Conservation (phyloP, 768 basidiomycete species). For the Hemileccinum impolitum region DNA sequence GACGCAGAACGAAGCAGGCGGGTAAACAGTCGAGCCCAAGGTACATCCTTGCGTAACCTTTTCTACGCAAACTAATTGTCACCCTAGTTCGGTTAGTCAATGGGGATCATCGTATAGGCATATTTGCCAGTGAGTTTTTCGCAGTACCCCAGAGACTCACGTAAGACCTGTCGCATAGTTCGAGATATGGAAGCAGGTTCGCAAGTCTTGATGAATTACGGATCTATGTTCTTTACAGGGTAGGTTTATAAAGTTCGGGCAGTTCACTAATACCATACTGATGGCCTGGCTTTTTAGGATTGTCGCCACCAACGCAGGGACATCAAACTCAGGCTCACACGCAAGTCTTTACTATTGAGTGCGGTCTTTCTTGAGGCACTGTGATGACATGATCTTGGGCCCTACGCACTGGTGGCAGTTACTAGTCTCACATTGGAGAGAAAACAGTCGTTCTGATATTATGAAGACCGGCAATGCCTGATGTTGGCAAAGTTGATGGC, state of each 20-base stretch:
- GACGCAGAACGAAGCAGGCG: slow-evolving; percentile 10
- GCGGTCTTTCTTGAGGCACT: neutral
- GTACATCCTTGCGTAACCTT: slow-evolving; percentile 29
- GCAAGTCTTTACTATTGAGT: too few species aligned
- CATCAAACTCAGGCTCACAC: neutral
- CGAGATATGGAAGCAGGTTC: slow-evolving; percentile 39
- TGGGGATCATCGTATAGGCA: slow-evolving; percentile 64
- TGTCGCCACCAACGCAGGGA: neutral
- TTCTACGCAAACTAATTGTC: slow-evolving; percentile 1
- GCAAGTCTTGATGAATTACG: slow-evolving; percentile 60
- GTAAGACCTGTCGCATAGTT: slow-evolving; percentile 26
- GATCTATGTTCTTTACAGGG: slow-evolving; percentile 42
- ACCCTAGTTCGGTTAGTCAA: slow-evolving; percentile 54
- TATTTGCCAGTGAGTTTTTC: slow-evolving; percentile 34
- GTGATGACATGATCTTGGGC: neutral
- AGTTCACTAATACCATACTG: neutral
- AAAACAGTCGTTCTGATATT: too few species aligned
- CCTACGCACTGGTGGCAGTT: too few species aligned
- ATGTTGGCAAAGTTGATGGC: too few species aligned
- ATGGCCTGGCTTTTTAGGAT: neutral
- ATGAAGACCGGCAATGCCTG: too few species aligned
- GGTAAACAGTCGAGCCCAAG: slow-evolving; percentile 44
- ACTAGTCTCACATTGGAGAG: too few species aligned
- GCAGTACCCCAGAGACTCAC: too few species aligned
- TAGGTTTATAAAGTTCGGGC: neutral